phyloP scores from a whole-genome alignment of 768 basidiomycete genomes.

The Kwoniella dejecticola region DNA sequence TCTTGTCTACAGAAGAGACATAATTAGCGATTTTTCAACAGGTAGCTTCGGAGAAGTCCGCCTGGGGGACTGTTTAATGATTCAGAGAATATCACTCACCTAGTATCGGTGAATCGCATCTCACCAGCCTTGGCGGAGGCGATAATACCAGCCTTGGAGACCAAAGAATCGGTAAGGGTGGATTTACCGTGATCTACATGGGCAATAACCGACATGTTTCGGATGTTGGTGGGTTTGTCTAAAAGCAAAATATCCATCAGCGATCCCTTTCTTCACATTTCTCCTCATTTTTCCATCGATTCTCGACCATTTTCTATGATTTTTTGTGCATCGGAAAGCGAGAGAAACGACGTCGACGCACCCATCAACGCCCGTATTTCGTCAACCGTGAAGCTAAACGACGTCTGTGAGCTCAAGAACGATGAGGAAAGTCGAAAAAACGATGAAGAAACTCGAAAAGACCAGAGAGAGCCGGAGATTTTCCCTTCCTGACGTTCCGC shows the following conservation, averaged over 20 bases:
- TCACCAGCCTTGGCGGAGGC: slow-evolving; percentile 92
- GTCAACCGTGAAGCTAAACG: slow-evolving; percentile 55
- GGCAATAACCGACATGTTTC: slow-evolving; percentile 60
- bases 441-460: neutral
- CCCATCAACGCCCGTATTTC: slow-evolving; percentile 53
- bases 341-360: neutral
- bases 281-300: no score
- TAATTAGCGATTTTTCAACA: no score
- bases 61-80: neutral
- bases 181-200: slow-evolving; percentile 99
- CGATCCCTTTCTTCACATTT: neutral
- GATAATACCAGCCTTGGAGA: slow-evolving; percentile 99
- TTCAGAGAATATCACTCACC: no score
- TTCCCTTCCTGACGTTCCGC: no score
- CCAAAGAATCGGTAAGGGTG: slow-evolving; percentile 96
- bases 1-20: slow-evolving; percentile 62
- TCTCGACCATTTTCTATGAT: no score
- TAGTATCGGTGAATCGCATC: slow-evolving; percentile 94
- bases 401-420: slow-evolving; percentile 2
- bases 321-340: no score
- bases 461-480: neutral
- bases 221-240: slow-evolving; percentile 55
- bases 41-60: slow-evolving; percentile 18
- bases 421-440: neutral
- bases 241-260: neutral